Evolutionary conservation across 257 asterid genomes (phyloP), one percentile per base, ranked within the genome.

Genomic region (Hygrophila difformis): DNA sequence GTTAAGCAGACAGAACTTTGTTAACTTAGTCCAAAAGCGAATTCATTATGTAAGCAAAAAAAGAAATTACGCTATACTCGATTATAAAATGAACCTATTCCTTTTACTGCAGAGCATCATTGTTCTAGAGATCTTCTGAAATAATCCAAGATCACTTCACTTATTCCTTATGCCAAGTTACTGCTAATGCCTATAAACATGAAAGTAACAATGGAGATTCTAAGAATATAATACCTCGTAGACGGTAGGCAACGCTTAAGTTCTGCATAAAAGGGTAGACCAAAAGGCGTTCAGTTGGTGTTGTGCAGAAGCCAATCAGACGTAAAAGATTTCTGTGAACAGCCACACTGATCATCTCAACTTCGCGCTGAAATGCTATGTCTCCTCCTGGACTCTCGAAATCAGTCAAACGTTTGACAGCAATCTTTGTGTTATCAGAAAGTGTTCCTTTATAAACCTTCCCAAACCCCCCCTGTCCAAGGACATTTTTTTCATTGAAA

Each of bases 391-490:
- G 95, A 59, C 85, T 79, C 72, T 82, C 96, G 26, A 71, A 89
- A 64, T 89, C 93, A 12, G 91, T 77, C 61, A 89, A 64, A 18
- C 98, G 83, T 60, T 89, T 89, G 38, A 89, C 94, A 10, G 98
- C 98, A 49, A 89, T 84, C 72, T 75, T 85, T 4, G 94, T 79
- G 67, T 69, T 71, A 22, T 89, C 96, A 8, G 57, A 61, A 36
- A 89, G 91, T 38, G 70, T 71, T 57, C 97, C 97, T 72, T 78
- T 76, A 67, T 88, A 88, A 18, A 88, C 97, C 67, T 85, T 89
- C 53, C 98, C 98, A 46, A 84, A 89, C 42, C 98, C 98, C 18
- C 98, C 98, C 67, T 85, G 93, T 47, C 98, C 98, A 18, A 89
- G 84, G 12, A 82, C 94, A 23, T 72, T 89, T 51, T 82, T 85